Base-by-base conservation (phyloP, 164 flowering plant species). In the Taxillus chinensis region DNA sequence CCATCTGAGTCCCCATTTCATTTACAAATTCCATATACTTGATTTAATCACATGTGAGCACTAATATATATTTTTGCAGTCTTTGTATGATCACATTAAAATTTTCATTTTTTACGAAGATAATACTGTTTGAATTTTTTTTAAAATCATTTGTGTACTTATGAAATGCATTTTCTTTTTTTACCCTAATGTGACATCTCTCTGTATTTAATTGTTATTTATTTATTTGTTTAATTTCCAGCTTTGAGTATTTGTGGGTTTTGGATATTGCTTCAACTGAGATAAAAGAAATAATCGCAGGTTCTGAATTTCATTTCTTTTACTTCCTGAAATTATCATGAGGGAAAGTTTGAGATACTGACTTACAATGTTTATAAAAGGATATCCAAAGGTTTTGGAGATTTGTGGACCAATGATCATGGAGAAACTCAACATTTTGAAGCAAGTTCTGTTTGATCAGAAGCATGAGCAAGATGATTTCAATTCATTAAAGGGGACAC, bases 181-280 rank as follows among this genome's bases (percentile, higher is more conserved):
- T 27, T 27, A 27, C 27, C 27, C 2, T 27, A 27, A 27, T 27
- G 2, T 27, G 27, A 27, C 2, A 27, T 27, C 27, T 27, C 27
- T 27, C 27, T 27, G 27, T 27, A 27, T 27, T 27, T 27, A 27
- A 27, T 27, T 27, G 27, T 27, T 27, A 27, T 27, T 0, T 0
- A 39, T 46, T 15, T 39, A n/a, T 54, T 57, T 5, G n/a, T 40
- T 38, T 16, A 38, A 8, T 74, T 51, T 76, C 68, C 82, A 92
- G 98, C 71, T 82, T 87, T 69, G 78, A 77, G 52, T 79, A 77
- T 39, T 66, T 87, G 45, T 92, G 98, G 96, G 70, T 77, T 52
- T 66, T 92, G 79, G 82, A 83, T 77, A 48, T 79, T 57, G 65
- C 67, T 56, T 76, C 86, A 49, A 83, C 89, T 56, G 61, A 79